phyloP scores from a whole-genome alignment of 2,329 filamentous ascomycete species.

The Sporothrix mexicana region DNA sequence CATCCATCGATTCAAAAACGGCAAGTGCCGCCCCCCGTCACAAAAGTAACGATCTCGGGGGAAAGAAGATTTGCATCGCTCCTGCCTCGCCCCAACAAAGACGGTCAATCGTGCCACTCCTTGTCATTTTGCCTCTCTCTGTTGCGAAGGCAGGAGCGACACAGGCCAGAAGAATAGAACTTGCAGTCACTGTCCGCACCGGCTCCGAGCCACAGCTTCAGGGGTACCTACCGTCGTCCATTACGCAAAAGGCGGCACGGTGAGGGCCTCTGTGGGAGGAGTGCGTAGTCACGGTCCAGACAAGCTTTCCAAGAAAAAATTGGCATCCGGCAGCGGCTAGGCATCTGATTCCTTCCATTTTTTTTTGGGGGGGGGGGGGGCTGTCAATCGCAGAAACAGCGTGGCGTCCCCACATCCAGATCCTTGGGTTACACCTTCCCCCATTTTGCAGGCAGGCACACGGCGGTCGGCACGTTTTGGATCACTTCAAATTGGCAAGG shows the following conservation, averaged over 20 bases:
- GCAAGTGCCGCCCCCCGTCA: not conserved
- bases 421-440: constrained; percentile 23
- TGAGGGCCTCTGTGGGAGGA: not conserved
- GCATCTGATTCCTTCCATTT: not conserved
- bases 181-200: constrained; percentile 22
- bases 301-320: constrained; percentile 28
- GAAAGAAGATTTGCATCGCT: constrained; percentile 3
- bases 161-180: not conserved
- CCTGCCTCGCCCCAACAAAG: constrained; percentile 24
- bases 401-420: constrained; percentile 20
- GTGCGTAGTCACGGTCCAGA: not conserved
- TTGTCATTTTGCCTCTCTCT: not conserved
- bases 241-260: constrained; percentile 28
- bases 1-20: not conserved
- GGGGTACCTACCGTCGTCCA: not conserved
- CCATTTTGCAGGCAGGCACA: not conserved
- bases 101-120: not conserved
- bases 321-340: constrained; percentile 21
- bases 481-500: not conserved
- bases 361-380: no score
- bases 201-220: constrained; percentile 28
- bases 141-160: constrained; percentile 7
- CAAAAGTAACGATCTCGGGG: not conserved
- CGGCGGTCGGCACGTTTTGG: not conserved
- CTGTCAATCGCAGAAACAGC: not conserved